Evolutionary conservation across 106 monocot species (phyloP).

Genomic region (Acanthochlamys bracteata): DNA sequence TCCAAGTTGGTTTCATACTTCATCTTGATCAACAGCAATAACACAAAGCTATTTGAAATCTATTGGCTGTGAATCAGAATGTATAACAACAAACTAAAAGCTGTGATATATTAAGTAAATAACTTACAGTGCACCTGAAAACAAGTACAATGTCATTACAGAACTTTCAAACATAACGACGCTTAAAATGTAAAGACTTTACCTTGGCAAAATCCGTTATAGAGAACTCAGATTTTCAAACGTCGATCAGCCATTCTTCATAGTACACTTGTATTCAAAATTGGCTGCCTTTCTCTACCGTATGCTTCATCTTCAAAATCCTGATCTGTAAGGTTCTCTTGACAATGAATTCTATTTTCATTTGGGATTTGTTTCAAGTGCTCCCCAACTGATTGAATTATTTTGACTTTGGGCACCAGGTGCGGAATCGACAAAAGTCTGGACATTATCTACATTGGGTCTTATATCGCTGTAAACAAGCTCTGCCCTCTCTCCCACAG

Average conservation of each 20-base stretch:
- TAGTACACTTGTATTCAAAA: constrained; percentile 31
- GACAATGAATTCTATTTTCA: constrained; percentile 50
- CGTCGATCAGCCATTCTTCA: constrained; percentile 11
- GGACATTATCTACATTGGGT: constrained; percentile 27
- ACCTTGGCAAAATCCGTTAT: too few relatives aligned
- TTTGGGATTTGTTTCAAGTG: constrained; percentile 18
- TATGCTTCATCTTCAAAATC: constrained; percentile 57
- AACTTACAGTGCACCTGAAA: too few relatives aligned
- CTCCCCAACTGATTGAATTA: constrained; percentile 36
- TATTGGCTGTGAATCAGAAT: too few relatives aligned
- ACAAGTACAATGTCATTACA: too few relatives aligned
- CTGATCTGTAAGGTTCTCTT: constrained; percentile 57
- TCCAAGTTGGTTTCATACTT: too few relatives aligned
- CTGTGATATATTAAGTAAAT: too few relatives aligned
- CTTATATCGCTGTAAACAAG: constrained; percentile 40
- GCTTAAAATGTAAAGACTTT: too few relatives aligned
- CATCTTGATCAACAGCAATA: too few relatives aligned
- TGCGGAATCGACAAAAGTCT: constrained; percentile 27
- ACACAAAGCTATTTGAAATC: too few relatives aligned
- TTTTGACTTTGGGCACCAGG: constrained; percentile 12
- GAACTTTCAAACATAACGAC: too few relatives aligned
- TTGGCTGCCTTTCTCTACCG: constrained; percentile 29
- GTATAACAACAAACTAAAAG: too few relatives aligned
- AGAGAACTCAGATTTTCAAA: too few relatives aligned
- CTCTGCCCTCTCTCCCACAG: constrained; percentile 19